phyloP scores from a whole-genome alignment of 2,329 filamentous ascomycete genomes.

The Alternaria infectoria region DNA sequence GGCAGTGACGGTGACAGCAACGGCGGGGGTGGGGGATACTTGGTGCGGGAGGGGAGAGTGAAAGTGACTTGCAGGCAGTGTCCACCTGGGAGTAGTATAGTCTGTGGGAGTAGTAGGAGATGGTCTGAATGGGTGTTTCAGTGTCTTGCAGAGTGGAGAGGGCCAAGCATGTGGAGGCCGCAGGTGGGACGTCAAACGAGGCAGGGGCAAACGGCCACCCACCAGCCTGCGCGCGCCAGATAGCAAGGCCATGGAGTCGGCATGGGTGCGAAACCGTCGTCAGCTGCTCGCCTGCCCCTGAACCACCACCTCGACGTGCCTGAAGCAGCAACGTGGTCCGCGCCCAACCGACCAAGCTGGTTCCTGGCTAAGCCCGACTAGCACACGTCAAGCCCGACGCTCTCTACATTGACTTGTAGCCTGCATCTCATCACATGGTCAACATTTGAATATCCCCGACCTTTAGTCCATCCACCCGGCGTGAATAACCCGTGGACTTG shows the following conservation, averaged over 20 bases:
- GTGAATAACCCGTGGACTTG: background rate
- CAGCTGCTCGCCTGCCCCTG: slow-evolving; percentile 18
- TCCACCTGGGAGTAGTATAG: too few species aligned
- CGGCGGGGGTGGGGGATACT: background rate
- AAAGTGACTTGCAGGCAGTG: background rate
- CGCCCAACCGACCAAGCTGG: slow-evolving; percentile 11
- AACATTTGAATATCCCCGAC: background rate
- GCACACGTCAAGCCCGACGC: background rate
- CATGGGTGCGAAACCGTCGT: slow-evolving; percentile 15
- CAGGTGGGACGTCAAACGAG: slow-evolving; percentile 2
- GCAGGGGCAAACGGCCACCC: slow-evolving; percentile 1
- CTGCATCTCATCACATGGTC: background rate
- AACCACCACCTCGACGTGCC: slow-evolving; percentile 6
- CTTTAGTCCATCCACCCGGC: background rate
- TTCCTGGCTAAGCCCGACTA: slow-evolving; percentile 17
- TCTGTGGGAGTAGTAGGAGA: too few species aligned
- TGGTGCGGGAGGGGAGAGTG: background rate
- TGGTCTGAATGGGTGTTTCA: background rate
- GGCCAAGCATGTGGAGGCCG: background rate
- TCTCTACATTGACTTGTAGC: background rate
- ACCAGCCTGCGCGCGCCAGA: background rate
- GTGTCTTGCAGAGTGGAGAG: background rate
- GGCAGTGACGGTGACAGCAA: background rate
- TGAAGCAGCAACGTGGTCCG: slow-evolving; percentile 3
- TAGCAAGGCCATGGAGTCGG: background rate